Percentiles rank a stretch among this genome's conserved stretches.
Conservation (phyloP, 148 eudicot species). For the Fagopyrum homotropicum region DNA sequence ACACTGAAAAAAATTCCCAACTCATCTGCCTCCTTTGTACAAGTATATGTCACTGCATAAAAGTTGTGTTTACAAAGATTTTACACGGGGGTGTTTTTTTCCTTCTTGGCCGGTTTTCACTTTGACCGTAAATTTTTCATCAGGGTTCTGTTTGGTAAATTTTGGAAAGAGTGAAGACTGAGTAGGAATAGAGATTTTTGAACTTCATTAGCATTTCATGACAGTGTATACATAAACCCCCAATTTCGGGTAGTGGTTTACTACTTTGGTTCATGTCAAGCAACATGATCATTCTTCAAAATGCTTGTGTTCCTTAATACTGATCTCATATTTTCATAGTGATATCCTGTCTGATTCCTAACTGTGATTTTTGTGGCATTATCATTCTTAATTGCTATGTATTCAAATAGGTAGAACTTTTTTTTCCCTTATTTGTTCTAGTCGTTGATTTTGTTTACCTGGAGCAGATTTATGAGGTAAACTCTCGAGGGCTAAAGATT, state of each 20-base stretch:
- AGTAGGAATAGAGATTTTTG: not conserved
- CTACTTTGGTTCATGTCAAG: not conserved
- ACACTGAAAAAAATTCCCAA: not conserved
- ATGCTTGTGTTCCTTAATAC: not conserved
- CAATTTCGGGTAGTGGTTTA: not conserved
- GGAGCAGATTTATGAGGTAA: slow-evolving; percentile 64
- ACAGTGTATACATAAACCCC: not conserved
- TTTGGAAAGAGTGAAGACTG: not conserved
- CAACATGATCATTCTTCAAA: too few relatives aligned
- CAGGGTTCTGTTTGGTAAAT: not conserved
- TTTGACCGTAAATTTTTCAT: not conserved
- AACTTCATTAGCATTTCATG: not conserved
- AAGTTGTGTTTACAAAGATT: not conserved
- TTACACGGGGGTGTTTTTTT: not conserved
- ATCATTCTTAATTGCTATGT: not conserved
- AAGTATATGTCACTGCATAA: not conserved
- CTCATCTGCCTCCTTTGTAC: too few relatives aligned
- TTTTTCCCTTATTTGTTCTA: not conserved
- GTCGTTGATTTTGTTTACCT: slow-evolving; percentile 13
- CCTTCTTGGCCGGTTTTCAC: not conserved
- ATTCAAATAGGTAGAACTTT: not conserved
- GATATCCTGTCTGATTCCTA: not conserved
- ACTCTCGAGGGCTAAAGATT: slow-evolving; percentile 72
- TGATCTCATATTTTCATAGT: not conserved
- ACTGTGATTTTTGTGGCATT: not conserved